A percentile compares a stretch with the other conserved stretches of the same genome.
These are phyloP conservation scores for Calonectria naviculata DNA, from an alignment of 2,329 filamentous ascomycete species.

Conservation along the genomic window DNA sequence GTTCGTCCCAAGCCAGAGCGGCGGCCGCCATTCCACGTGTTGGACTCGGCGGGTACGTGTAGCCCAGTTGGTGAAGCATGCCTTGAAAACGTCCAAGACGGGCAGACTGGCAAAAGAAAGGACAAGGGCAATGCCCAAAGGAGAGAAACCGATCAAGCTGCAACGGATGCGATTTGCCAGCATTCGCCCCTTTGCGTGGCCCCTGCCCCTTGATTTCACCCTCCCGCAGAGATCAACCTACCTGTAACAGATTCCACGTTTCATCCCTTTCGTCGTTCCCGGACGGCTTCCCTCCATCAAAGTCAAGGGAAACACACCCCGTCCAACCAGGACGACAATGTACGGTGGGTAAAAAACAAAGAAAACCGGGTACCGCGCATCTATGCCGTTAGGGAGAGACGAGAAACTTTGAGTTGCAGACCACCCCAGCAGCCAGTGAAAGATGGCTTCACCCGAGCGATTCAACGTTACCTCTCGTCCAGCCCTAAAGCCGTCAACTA, in stretches of 20 bases:
- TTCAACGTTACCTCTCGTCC: neutral
- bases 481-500: constrained; percentile 11
- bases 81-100: neutral
- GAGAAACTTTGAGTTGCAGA: neutral
- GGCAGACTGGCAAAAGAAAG: neutral
- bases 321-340: neutral
- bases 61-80: neutral
- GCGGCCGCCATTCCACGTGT: constrained; percentile 22
- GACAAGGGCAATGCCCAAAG: neutral
- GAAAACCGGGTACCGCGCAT: neutral
- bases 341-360: neutral
- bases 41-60: constrained; percentile 10
- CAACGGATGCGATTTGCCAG: constrained; percentile 8
- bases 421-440: neutral
- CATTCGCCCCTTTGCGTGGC: neutral
- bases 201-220: neutral
- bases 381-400: neutral
- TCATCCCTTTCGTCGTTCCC: constrained; percentile 25
- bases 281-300: neutral
- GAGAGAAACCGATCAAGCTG: constrained; percentile 18
- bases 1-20: constrained; percentile 11
- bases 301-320: neutral
- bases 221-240: constrained; percentile 10
- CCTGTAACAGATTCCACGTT: constrained; percentile 32
- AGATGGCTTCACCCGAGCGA: constrained; percentile 8